Percentiles rank a stretch among this genome's conserved stretches.
These are phyloP conservation scores for Fragaria nilgerrensis DNA, from an alignment of 306 rosid species.

Conservation along the genomic window DNA sequence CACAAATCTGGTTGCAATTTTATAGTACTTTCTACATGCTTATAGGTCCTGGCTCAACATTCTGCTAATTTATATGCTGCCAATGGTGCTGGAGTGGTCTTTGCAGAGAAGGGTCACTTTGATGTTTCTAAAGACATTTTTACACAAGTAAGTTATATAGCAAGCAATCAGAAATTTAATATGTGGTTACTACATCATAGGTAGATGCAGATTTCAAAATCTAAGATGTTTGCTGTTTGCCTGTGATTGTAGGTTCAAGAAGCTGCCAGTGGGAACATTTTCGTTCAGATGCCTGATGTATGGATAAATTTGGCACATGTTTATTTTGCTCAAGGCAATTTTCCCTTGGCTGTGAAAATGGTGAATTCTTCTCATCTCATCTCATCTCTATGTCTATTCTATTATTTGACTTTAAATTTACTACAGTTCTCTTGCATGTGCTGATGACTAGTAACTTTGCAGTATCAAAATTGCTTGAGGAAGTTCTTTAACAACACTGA, in stretches of 20 bases:
- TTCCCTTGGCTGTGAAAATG: constrained; percentile 94
- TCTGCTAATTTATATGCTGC: constrained; percentile 96
- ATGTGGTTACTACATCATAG: constrained; percentile 5
- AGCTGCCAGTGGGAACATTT: constrained; percentile 98
- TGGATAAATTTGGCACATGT: constrained; percentile 99
- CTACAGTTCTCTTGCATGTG: constrained; percentile 22
- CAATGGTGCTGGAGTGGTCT: constrained; percentile 93
- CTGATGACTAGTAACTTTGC: constrained; percentile 44
- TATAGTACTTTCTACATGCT: constrained; percentile 11
- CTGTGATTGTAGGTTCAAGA: constrained; percentile 79
- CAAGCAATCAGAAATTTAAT: not conserved
- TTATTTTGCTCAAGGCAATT: constrained; percentile 97
- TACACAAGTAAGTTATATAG: constrained; percentile 50
- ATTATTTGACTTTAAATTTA: constrained; percentile 12
- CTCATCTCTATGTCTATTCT: not conserved
- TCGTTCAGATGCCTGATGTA: constrained; percentile 99
- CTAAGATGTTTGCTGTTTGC: constrained; percentile 25
- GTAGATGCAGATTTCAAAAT: constrained; percentile 22
- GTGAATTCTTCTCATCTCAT: constrained; percentile 33
- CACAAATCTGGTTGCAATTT: not conserved
- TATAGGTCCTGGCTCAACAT: constrained; percentile 88
- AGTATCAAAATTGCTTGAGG: constrained; percentile 99
- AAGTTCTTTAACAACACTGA: constrained; percentile 91
- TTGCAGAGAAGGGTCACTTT: constrained; percentile 98
- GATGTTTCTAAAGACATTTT: constrained; percentile 95